Percentiles rank a stretch among this genome's conserved stretches.
Evolutionary conservation across 2,329 filamentous ascomycete genomes (phyloP).

Genomic region (Hypoxylon sp.): DNA sequence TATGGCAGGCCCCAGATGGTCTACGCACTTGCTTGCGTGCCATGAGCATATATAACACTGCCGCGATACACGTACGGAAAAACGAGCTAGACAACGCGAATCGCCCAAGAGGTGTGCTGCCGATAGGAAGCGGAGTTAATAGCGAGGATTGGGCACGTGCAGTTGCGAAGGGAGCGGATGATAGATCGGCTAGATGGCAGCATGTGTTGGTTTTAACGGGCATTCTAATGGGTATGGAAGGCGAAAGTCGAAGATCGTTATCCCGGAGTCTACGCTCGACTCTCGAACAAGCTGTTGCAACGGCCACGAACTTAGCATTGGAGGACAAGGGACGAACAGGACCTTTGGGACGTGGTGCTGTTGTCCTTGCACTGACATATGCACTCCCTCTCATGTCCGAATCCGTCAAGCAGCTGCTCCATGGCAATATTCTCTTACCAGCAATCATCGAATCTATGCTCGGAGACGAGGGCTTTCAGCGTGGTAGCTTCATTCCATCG

Average conservation of each 20-base stretch:
- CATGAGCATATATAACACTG: conserved; percentile 80
- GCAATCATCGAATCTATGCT: conserved; percentile 77
- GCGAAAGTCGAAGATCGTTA: conserved; percentile 74
- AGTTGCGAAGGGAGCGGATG: conserved; percentile 71
- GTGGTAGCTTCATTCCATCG: conserved; percentile 80
- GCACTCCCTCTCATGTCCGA: conserved; percentile 80
- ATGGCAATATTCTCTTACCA: conserved; percentile 80
- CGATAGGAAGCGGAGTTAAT: conserved; percentile 60
- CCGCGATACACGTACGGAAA: conserved; percentile 69
- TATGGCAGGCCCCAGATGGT: conserved; percentile 76
- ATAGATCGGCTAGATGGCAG: conserved; percentile 79
- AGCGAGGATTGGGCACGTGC: conserved; percentile 71
- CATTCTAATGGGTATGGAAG: conserved; percentile 82
- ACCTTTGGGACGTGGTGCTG: conserved; percentile 62
- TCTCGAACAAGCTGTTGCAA: conserved; percentile 80
- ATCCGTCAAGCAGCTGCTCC: conserved; percentile 68
- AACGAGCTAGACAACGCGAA: conserved; percentile 61
- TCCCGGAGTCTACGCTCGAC: conserved; percentile 74
- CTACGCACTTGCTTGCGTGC: conserved; percentile 75
- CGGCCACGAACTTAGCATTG: conserved; percentile 83
- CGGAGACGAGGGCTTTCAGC: conserved; percentile 80
- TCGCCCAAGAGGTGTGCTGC: conserved; percentile 49
- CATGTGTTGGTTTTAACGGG: conserved; percentile 86
- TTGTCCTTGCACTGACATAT: conserved; percentile 82
- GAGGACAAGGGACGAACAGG: conserved; percentile 60